phyloP scores from a whole-genome alignment of 2,329 filamentous ascomycete species.

The Amauroascus niger region DNA sequence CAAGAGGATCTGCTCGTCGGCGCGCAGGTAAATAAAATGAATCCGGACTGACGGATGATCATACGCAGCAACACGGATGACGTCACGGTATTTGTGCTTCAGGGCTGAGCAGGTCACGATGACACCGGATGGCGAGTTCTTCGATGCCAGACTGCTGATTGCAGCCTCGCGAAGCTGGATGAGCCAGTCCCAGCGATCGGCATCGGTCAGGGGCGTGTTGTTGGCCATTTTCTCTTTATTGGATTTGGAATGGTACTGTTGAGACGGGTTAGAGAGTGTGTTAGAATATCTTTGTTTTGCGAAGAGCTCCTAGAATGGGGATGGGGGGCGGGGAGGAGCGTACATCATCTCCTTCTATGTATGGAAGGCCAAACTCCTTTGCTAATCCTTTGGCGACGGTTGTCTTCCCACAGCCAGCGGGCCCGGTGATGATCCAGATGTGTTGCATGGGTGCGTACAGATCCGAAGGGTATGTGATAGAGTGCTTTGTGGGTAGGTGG shows the following conservation, averaged over 20 bases:
- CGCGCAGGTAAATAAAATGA: slow-evolving; percentile 87
- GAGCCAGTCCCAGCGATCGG: slow-evolving; percentile 97
- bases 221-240: slow-evolving; percentile 88
- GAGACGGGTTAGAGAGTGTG: background rate
- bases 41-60: slow-evolving; percentile 63
- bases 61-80: slow-evolving; percentile 71
- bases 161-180: slow-evolving; percentile 59
- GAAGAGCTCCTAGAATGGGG: no score
- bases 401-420: slow-evolving; percentile 69
- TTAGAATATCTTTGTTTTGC: no score
- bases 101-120: slow-evolving; percentile 92
- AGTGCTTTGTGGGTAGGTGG: background rate
- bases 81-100: slow-evolving; percentile 94
- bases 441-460: slow-evolving; percentile 42
- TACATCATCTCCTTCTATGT: slow-evolving; percentile 71
- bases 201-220: slow-evolving; percentile 77
- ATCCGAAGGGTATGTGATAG: background rate
- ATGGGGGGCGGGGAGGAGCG: slow-evolving; percentile 23
- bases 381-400: slow-evolving; percentile 61
- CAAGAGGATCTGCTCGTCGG: slow-evolving; percentile 64
- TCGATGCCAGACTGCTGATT: slow-evolving; percentile 42
- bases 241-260: slow-evolving; percentile 44
- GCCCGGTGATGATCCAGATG: slow-evolving; percentile 72
- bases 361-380: slow-evolving; percentile 54
- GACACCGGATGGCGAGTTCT: slow-evolving; percentile 52